Percentiles rank a stretch among this genome's conserved stretches.
Evolutionary conservation across 179 eudicot species (phyloP).

Genomic region (Pouteria campechiana): DNA sequence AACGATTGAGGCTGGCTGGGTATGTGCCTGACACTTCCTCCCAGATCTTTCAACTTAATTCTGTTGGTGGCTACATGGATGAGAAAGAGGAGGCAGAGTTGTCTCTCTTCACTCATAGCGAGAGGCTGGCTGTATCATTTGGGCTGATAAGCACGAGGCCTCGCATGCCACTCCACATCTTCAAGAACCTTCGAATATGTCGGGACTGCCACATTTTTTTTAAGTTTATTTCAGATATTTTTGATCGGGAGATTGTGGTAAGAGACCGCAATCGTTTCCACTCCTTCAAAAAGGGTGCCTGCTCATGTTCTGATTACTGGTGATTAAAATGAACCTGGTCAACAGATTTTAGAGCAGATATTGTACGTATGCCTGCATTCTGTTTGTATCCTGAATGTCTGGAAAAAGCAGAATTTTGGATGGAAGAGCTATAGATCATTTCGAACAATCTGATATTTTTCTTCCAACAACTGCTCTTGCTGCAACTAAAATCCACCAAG

Average conservation of each 20-base stretch:
- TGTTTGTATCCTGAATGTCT: constrained; percentile 15
- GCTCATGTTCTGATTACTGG: constrained; percentile 26
- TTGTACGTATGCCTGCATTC: constrained; percentile 17
- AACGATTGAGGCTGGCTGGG: constrained; percentile 17
- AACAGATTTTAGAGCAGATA: too few species aligned
- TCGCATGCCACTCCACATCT: constrained; percentile 12
- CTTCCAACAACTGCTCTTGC: too few species aligned
- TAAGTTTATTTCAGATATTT: constrained; percentile 16
- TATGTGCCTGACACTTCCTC: constrained; percentile 15
- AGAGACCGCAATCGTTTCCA: constrained; percentile 28
- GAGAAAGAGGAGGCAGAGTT: constrained; percentile 17
- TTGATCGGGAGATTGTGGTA: constrained; percentile 15
- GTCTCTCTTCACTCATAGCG: constrained; percentile 23
- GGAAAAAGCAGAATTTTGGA: background rate
- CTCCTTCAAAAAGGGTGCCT: constrained; percentile 16
- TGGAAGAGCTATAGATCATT: too few species aligned
- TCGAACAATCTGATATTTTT: too few species aligned
- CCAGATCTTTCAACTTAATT: constrained; percentile 8
- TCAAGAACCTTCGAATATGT: constrained; percentile 30
- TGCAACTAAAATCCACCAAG: too few species aligned
- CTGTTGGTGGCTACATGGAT: constrained; percentile 5
- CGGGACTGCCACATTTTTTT: constrained; percentile 27
- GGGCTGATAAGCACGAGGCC: constrained; percentile 21
- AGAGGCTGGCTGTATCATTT: constrained; percentile 29
- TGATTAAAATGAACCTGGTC: too few species aligned